phyloP scores from a whole-genome alignment of 2,329 filamentous ascomycete species.

The Ceratocystis ficicola region DNA sequence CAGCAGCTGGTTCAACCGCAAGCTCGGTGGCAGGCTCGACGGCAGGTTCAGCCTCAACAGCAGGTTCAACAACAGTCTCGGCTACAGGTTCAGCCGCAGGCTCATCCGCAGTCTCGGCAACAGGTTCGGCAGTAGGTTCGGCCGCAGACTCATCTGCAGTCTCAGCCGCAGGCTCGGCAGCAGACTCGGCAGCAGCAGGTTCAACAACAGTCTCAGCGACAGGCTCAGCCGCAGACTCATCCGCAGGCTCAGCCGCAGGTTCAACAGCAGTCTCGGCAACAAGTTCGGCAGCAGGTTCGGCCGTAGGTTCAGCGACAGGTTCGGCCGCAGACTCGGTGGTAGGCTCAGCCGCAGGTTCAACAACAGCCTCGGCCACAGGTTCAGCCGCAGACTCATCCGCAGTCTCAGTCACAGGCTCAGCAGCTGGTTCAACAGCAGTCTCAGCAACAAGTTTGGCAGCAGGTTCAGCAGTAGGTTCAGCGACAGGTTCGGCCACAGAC shows the following conservation, averaged over 20 bases:
- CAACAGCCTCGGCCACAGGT: neutral
- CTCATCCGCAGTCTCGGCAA: too few relatives aligned
- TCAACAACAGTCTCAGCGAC: neutral
- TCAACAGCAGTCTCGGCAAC: neutral
- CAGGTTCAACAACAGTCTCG: too few relatives aligned
- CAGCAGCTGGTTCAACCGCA: too few relatives aligned
- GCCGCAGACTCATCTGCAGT: neutral
- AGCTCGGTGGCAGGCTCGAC: too few relatives aligned
- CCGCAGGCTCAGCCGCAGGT: neutral
- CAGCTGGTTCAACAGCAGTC: constrained; percentile 2
- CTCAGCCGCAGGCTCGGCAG: neutral
- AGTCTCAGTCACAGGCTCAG: constrained; percentile 6
- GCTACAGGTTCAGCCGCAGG: neutral
- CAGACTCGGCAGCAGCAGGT: neutral
- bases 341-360: neutral
- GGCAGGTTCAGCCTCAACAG: neutral
- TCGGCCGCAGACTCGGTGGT: neutral
- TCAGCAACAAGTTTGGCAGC: neutral
- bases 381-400: constrained; percentile 13
- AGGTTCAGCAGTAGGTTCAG: neutral
- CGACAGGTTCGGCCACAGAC: neutral
- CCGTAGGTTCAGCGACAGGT: constrained; percentile 11
- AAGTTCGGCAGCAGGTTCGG: neutral
- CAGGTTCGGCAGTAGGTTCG: too few relatives aligned
- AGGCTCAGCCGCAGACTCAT: neutral